Conservation (phyloP, 441 rosid species). For the Erysimum cheiri region DNA sequence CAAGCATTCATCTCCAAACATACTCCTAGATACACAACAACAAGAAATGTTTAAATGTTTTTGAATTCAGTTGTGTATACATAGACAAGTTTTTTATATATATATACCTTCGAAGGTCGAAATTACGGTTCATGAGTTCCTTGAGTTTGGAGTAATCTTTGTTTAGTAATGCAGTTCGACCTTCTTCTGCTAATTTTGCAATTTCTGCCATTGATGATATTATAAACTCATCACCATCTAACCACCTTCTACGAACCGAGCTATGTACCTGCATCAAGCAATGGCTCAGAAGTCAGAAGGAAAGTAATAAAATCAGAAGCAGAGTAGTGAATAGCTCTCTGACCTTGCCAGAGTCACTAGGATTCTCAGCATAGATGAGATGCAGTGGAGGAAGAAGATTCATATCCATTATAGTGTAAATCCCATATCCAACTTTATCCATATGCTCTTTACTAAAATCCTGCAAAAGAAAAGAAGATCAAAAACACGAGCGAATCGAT, state of each 20-base stretch:
- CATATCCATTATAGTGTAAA: slow-evolving; percentile 76
- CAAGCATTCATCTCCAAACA: slow-evolving; percentile 83
- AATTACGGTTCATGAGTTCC: slow-evolving; percentile 78
- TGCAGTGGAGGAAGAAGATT: slow-evolving; percentile 81
- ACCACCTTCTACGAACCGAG: slow-evolving; percentile 82
- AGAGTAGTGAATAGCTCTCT: neutral
- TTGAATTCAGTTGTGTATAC: neutral
- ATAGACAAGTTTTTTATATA: too few species aligned
- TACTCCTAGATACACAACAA: slow-evolving; percentile 50
- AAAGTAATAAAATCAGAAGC: neutral
- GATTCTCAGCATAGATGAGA: slow-evolving; percentile 90
- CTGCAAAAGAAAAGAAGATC: slow-evolving; percentile 43
- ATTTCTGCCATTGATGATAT: slow-evolving; percentile 71
- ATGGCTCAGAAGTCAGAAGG: neutral
- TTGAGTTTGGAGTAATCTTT: slow-evolving; percentile 67
- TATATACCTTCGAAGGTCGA: slow-evolving; percentile 88
- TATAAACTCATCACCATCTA: slow-evolving; percentile 78
- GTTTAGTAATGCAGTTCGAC: slow-evolving; percentile 60
- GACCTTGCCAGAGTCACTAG: slow-evolving; percentile 95
- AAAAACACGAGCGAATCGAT: neutral
- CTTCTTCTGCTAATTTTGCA: slow-evolving; percentile 70
- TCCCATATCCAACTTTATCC: slow-evolving; percentile 84
- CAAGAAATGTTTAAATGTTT: neutral
- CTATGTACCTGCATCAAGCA: slow-evolving; percentile 71
- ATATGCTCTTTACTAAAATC: slow-evolving; percentile 79